Conservation (phyloP, 73 alveolate genomes). For the Uronychia setigera region DNA sequence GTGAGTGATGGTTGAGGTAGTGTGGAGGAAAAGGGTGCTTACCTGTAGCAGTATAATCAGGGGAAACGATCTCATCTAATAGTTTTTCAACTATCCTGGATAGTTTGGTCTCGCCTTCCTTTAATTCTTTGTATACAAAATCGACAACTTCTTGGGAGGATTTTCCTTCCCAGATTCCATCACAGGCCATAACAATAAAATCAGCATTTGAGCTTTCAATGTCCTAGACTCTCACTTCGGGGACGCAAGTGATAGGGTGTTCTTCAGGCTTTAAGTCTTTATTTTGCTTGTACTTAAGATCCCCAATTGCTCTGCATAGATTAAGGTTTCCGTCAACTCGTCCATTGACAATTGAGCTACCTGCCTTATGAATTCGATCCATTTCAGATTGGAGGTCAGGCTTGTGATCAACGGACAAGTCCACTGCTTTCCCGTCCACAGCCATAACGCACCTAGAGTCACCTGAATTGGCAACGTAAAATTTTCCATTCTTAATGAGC, state of each 20-base stretch:
- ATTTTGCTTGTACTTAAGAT: constrained; percentile 85
- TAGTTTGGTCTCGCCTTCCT: not conserved
- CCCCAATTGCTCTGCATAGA: constrained; percentile 92
- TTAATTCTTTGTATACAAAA: constrained; percentile 54
- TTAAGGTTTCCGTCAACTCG: constrained; percentile 93
- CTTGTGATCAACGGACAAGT: constrained; percentile 88
- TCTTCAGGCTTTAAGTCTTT: constrained; percentile 86
- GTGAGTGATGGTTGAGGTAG: too few species aligned
- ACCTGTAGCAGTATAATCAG: constrained; percentile 73
- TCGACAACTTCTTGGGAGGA: constrained; percentile 72
- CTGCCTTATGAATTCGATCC: constrained; percentile 87
- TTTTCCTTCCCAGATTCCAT: constrained; percentile 94
- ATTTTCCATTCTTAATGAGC: constrained; percentile 76
- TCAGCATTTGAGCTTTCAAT: constrained; percentile 68
- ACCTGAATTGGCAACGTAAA: constrained; percentile 95
- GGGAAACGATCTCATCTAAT: constrained; percentile 76
- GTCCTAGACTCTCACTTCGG: constrained; percentile 73
- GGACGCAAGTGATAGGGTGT: constrained; percentile 86
- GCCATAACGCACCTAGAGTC: constrained; percentile 93
- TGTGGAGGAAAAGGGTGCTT: too few species aligned
- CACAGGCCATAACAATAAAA: constrained; percentile 93
- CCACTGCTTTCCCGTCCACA: constrained; percentile 70
- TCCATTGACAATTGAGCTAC: constrained; percentile 83
- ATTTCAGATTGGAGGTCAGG: constrained; percentile 91
- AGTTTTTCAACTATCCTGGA: constrained; percentile 61